A percentile compares a stretch with the other conserved stretches of the same genome.
Evolutionary conservation across 305 asterid genomes (phyloP).

Genomic region (Petunia hybrid): DNA sequence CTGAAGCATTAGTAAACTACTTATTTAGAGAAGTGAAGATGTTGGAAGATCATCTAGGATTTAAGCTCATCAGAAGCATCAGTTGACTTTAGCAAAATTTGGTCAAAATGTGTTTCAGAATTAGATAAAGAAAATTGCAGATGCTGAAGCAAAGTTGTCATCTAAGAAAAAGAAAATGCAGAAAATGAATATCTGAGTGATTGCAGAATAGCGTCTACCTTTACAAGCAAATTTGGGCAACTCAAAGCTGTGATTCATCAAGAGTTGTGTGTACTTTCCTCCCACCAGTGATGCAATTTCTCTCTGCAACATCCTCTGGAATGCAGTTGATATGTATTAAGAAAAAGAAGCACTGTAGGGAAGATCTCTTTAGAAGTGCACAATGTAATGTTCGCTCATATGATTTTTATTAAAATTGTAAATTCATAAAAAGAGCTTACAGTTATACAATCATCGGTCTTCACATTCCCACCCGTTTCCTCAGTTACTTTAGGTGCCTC

Average conservation of each 20-base stretch:
- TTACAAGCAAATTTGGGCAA: conserved; percentile 77
- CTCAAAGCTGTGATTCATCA: conserved; percentile 70
- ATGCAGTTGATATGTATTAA: conserved; percentile 37
- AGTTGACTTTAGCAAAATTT: not conserved
- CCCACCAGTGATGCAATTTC: conserved; percentile 71
- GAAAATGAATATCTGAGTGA: conserved; percentile 27
- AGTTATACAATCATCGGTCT: conserved; percentile 34
- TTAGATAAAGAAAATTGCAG: not conserved
- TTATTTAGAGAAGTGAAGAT: not conserved
- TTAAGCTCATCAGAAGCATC: conserved; percentile 22
- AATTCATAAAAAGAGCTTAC: conserved; percentile 33
- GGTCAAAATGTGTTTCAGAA: conserved; percentile 13
- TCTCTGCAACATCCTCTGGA: conserved; percentile 74
- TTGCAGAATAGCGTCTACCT: conserved; percentile 55
- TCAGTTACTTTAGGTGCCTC: conserved; percentile 26
- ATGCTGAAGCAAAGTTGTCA: not conserved
- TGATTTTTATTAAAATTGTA: not conserved
- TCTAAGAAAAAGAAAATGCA: not conserved
- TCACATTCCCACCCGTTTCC: conserved; percentile 29
- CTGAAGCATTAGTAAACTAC: not conserved
- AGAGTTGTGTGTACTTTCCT: conserved; percentile 80
- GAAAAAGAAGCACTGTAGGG: not conserved
- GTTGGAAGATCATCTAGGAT: not conserved
- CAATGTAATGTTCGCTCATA: not conserved
- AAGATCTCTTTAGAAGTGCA: conserved; percentile 9